A percentile compares a stretch with the other conserved stretches of the same genome.
Evolutionary conservation across 2,329 filamentous ascomycete species (phyloP).

Genomic region (Fusarium praegraminearum): DNA sequence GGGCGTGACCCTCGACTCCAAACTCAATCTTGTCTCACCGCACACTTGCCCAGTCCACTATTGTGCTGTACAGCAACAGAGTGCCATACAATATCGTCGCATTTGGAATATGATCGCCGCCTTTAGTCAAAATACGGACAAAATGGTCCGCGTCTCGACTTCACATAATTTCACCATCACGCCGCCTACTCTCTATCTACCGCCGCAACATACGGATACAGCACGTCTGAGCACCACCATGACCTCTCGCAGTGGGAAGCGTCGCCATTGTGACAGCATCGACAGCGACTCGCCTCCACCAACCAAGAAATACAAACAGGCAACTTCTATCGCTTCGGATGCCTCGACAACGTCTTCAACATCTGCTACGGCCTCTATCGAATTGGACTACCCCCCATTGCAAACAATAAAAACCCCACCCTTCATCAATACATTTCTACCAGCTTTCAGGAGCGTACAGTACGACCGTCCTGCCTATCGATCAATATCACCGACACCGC

Average conservation of each 20-base stretch:
- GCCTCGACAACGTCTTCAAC: slow-evolving; percentile 39
- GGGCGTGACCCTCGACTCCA: background rate
- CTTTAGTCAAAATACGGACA: slow-evolving; percentile 26
- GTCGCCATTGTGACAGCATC: slow-evolving; percentile 38
- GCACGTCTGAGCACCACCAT: slow-evolving; percentile 24
- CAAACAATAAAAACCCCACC: slow-evolving; percentile 28
- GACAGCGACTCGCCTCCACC: slow-evolving; percentile 39
- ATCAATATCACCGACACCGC: slow-evolving; percentile 44
- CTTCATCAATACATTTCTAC: slow-evolving; percentile 35
- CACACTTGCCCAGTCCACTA: background rate
- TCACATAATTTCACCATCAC: slow-evolving; percentile 27
- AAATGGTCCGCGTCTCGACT: slow-evolving; percentile 27
- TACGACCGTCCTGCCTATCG: slow-evolving; percentile 40
- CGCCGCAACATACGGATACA: slow-evolving; percentile 20
- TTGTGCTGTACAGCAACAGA: background rate
- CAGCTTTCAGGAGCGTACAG: slow-evolving; percentile 42
- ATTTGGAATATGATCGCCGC: slow-evolving; percentile 26
- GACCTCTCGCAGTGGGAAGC: slow-evolving; percentile 41
- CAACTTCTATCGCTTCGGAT: slow-evolving; percentile 43
- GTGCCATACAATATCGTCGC: background rate
- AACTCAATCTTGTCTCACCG: slow-evolving; percentile 4
- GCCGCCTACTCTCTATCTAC: slow-evolving; percentile 22
- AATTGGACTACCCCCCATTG: slow-evolving; percentile 25
- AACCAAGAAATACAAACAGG: slow-evolving; percentile 46
- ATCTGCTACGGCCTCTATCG: slow-evolving; percentile 30